phyloP scores from a whole-genome alignment of 805 yeast genomes.

The Schwanniomyces polymorphus region DNA sequence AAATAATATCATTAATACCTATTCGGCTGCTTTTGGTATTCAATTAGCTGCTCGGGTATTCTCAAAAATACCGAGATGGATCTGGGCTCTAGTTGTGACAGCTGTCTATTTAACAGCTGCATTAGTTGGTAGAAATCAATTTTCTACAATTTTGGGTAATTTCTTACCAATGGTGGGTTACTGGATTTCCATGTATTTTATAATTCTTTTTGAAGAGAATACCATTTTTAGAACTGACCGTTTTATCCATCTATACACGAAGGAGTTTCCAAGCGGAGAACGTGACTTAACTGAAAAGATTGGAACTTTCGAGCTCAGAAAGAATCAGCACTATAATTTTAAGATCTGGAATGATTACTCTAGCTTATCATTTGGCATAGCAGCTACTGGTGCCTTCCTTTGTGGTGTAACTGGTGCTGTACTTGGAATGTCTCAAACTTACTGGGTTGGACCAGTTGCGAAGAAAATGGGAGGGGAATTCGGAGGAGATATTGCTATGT shows the following conservation, averaged over 20 bases:
- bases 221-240: constrained; percentile 59
- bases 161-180: constrained; percentile 90
- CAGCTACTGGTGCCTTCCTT: constrained; percentile 65
- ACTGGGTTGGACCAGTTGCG: constrained; percentile 80
- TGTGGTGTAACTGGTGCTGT: constrained; percentile 81
- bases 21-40: constrained; percentile 77
- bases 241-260: constrained; percentile 29
- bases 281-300: constrained; percentile 4
- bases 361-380: constrained; percentile 66
- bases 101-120: constrained; percentile 68
- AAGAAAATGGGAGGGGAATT: constrained; percentile 53
- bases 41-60: constrained; percentile 59
- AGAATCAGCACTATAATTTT: constrained; percentile 61
- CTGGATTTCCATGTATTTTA: constrained; percentile 82
- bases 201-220: constrained; percentile 72
- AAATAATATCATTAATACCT: constrained; percentile 77
- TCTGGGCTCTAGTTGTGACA: constrained; percentile 66
- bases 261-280: constrained; percentile 23
- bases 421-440: constrained; percentile 84
- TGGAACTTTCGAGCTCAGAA: constrained; percentile 42
- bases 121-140: constrained; percentile 71
- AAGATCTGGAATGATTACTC: constrained; percentile 65
- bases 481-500: constrained; percentile 84
- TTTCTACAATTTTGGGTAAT: constrained; percentile 71
- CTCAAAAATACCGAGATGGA: constrained; percentile 73